Conservation (phyloP, 352 stramenopile genomes). For the Phytophthora podocarpi region DNA sequence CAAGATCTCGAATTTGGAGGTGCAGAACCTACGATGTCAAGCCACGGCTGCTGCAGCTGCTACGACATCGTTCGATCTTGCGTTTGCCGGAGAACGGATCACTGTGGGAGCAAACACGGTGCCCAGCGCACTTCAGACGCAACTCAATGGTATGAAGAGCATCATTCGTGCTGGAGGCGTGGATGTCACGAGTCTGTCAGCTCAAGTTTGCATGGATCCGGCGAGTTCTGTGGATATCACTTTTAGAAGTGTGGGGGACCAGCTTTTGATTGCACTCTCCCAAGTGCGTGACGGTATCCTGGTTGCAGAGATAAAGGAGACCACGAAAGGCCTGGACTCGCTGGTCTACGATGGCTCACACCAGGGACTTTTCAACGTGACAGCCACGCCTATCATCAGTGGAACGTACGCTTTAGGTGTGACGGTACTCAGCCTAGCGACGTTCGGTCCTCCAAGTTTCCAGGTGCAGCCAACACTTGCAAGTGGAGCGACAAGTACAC, state of each 20-base stretch:
- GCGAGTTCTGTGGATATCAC: constrained; percentile 45
- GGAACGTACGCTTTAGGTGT: constrained; percentile 69
- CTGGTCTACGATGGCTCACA: constrained; percentile 71
- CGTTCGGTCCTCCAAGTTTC: constrained; percentile 79
- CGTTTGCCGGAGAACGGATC: constrained; percentile 42
- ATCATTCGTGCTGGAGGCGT: constrained; percentile 57
- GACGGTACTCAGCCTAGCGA: constrained; percentile 45
- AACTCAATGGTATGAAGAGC: constrained; percentile 54
- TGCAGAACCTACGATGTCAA: constrained; percentile 61
- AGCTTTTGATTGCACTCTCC: constrained; percentile 38
- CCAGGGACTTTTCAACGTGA: constrained; percentile 81
- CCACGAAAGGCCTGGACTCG: constrained; percentile 67
- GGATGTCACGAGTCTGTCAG: constrained; percentile 42
- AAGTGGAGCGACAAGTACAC: constrained; percentile 64
- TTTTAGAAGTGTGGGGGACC: constrained; percentile 58
- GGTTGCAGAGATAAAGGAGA: constrained; percentile 49
- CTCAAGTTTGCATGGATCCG: constrained; percentile 37
- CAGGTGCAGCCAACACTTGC: constrained; percentile 81
- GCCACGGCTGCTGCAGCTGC: constrained; percentile 37
- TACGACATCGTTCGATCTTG: constrained; percentile 54
- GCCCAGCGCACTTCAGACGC: constrained; percentile 39
- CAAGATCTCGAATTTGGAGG: constrained; percentile 59
- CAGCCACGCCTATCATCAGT: constrained; percentile 83
- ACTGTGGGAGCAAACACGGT: constrained; percentile 47
- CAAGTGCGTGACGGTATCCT: constrained; percentile 61